A percentile compares a stretch with the other conserved stretches of the same genome.
Evolutionary conservation across 129 eudicot species (phyloP).

Genomic region (Artemisia annua): DNA sequence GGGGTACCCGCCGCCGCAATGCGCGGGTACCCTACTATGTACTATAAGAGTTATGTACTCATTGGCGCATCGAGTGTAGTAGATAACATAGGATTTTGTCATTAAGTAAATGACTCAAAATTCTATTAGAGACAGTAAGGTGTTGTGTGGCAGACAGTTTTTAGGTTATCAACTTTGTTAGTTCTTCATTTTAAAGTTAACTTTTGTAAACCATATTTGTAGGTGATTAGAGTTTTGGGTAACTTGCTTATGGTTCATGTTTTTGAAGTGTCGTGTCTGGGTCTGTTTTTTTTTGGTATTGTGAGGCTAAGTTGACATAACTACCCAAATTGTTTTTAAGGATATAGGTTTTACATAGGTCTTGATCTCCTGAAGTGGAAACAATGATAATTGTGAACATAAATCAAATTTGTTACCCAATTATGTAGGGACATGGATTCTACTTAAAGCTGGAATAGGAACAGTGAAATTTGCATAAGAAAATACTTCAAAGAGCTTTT

Average conservation of each 20-base stretch:
- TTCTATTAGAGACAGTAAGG: conserved; percentile 5
- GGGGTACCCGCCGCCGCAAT: too few species aligned
- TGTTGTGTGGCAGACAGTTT: conserved; percentile 3
- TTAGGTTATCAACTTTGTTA: background rate
- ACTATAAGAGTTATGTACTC: too few species aligned
- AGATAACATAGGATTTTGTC: background rate
- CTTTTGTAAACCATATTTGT: background rate
- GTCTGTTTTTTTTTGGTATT: background rate
- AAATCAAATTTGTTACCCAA: background rate
- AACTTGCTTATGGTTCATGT: background rate
- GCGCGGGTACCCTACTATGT: too few species aligned
- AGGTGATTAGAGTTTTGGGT: conserved; percentile 11
- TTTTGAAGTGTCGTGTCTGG: too few species aligned
- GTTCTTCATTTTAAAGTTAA: background rate
- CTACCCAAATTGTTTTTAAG: background rate
- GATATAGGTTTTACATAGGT: too few species aligned
- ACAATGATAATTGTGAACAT: background rate
- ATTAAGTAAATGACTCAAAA: background rate
- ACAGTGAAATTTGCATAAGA: too few species aligned
- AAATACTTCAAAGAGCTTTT: too few species aligned
- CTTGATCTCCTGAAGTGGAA: background rate
- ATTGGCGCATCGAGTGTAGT: too few species aligned
- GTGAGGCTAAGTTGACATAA: conserved; percentile 1
- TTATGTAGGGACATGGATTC: too few species aligned
- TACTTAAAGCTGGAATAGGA: too few species aligned